A percentile compares a stretch with the other conserved stretches of the same genome.
phyloP scores from a whole-genome alignment of 805 yeast genomes.

The Myxozyma kluyveri region DNA sequence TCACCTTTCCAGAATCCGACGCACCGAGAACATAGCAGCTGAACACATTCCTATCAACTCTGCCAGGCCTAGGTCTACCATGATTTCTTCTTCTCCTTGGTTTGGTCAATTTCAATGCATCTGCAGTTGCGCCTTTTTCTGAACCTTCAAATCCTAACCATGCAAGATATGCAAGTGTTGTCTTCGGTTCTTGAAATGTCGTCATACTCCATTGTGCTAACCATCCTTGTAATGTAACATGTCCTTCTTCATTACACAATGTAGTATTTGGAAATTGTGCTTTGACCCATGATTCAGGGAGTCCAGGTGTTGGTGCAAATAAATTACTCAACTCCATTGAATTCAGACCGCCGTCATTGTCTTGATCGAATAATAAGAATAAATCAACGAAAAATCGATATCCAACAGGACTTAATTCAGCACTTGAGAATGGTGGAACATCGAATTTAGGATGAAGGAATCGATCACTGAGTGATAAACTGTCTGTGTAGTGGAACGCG shows the following conservation, averaged over 20 bases:
- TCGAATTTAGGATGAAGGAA: slow-evolving; percentile 74
- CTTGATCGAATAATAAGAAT: slow-evolving; percentile 83
- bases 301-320: slow-evolving; percentile 89
- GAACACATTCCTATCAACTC: slow-evolving; percentile 80
- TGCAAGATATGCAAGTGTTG: slow-evolving; percentile 84
- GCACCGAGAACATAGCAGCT: slow-evolving; percentile 87
- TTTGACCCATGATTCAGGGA: slow-evolving; percentile 83
- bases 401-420: slow-evolving; percentile 89
- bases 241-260: slow-evolving; percentile 85
- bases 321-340: slow-evolving; percentile 64
- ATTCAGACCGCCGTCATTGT: slow-evolving; percentile 93
- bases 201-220: slow-evolving; percentile 98
- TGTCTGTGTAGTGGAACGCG: slow-evolving; percentile 86
- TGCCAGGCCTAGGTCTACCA: slow-evolving; percentile 59
- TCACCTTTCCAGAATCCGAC: slow-evolving; percentile 71
- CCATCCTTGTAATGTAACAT: slow-evolving; percentile 96
- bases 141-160: slow-evolving; percentile 75
- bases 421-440: slow-evolving; percentile 70
- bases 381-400: slow-evolving; percentile 88
- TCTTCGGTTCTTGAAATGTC: slow-evolving; percentile 76
- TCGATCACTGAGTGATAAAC: slow-evolving; percentile 76
- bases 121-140: slow-evolving; percentile 35
- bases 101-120: slow-evolving; percentile 76
- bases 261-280: slow-evolving; percentile 83
- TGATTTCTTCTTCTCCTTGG: slow-evolving; percentile 64